phyloP scores from a whole-genome alignment of 1,139 yeast species.

The Magnusiomyces magnusii region DNA sequence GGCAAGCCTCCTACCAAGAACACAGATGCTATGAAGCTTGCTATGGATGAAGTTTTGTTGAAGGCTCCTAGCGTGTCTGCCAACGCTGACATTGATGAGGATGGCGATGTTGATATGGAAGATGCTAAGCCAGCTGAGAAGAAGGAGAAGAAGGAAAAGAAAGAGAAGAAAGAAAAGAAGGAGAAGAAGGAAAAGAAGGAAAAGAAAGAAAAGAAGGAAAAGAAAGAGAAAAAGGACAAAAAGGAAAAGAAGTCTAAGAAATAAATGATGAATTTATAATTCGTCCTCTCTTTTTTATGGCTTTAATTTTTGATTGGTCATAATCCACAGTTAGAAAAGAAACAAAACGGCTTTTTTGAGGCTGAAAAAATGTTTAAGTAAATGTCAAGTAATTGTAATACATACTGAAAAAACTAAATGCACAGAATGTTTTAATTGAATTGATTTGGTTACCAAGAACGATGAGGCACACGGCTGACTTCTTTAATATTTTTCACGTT shows the following conservation, averaged over 20 bases:
- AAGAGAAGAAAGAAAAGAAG: slow-evolving; percentile 32
- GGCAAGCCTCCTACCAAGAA: slow-evolving; percentile 97
- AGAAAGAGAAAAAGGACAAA: slow-evolving; percentile 46
- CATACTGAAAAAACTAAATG: too few species aligned
- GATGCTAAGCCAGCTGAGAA: slow-evolving; percentile 21
- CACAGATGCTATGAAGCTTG: slow-evolving; percentile 87
- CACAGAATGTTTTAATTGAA: too few species aligned
- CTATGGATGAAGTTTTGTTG: slow-evolving; percentile 55
- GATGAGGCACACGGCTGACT: too few species aligned
- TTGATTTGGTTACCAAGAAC: too few species aligned
- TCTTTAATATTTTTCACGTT: too few species aligned
- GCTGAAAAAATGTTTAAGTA: too few species aligned
- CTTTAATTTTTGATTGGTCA: too few species aligned
- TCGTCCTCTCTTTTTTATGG: too few species aligned
- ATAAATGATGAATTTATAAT: not conserved
- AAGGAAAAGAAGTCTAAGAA: slow-evolving; percentile 29
- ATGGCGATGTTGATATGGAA: slow-evolving; percentile 36
- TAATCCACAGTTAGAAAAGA: too few species aligned
- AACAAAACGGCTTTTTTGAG: too few species aligned
- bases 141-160: slow-evolving; percentile 33
- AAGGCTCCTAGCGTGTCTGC: slow-evolving; percentile 41
- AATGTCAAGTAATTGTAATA: too few species aligned
- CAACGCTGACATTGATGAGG: slow-evolving; percentile 43
- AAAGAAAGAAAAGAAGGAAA: slow-evolving; percentile 42
- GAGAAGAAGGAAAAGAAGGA: slow-evolving; percentile 33